Percentiles rank a stretch among this genome's conserved stretches.
phyloP scores from a whole-genome alignment of 768 basidiomycete species.

The Suillus subalutaceus region DNA sequence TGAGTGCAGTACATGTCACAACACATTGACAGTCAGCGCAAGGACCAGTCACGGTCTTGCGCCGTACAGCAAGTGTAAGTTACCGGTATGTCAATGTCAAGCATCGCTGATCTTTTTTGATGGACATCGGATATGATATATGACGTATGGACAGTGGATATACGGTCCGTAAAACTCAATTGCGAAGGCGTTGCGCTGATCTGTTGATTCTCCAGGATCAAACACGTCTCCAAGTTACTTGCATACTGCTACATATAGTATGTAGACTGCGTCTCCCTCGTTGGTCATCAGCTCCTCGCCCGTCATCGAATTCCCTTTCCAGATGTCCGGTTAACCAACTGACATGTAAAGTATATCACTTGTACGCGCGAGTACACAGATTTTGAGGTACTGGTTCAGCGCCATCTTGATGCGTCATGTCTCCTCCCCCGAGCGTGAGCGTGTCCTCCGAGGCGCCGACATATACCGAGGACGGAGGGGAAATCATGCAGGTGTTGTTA shows the following conservation, averaged over 20 bases:
- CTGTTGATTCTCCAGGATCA: background rate
- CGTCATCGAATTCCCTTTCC: background rate
- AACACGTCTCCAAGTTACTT: background rate
- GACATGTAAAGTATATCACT: background rate
- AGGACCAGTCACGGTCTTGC: background rate
- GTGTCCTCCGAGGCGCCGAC: background rate
- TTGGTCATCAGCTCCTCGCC: background rate
- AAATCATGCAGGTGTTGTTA: background rate
- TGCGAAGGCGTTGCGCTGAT: background rate
- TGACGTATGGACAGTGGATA: background rate
- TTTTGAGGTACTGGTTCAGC: background rate
- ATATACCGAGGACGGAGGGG: background rate
- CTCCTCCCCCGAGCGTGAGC: background rate
- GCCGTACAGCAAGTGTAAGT: background rate
- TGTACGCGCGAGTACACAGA: background rate
- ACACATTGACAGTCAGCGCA: background rate
- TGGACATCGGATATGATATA: background rate
- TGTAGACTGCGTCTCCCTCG: background rate
- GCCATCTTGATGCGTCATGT: background rate
- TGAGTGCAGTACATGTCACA: background rate
- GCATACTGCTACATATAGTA: background rate
- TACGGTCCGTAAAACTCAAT: background rate
- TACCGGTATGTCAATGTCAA: background rate
- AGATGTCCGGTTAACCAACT: background rate
- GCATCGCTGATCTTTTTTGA: background rate